Evolutionary conservation across 768 basidiomycete species (phyloP), one percentile per base, ranked within the genome.

Genomic region (Suillus luteus): DNA sequence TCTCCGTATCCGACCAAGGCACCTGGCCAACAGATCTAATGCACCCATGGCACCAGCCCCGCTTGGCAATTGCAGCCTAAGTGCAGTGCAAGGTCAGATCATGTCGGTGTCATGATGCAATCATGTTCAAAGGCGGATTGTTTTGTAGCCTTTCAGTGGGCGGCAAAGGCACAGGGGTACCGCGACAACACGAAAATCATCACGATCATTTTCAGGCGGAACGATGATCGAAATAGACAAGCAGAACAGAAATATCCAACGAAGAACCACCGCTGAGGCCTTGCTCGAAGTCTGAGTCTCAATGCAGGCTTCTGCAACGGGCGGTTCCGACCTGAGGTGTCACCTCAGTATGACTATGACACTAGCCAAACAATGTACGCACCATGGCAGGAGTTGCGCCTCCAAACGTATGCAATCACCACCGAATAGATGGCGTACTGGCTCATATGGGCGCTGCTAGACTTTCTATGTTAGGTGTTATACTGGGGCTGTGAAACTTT

Each of bases 291-390:
- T 54, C 31, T 37, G 5, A 35, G 52, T 12, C 24, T 41, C 24
- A 12, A 58, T 57, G 2, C 17, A 27, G 11, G 55, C 22, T 57
- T 57, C 37, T 8, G 37, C n/a, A 3, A 24, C 55, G 55, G 38
- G 10, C 2, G 27, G 57, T 58, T 41, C 57, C 38, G 57, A 41
- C 5, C 57, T 41, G 57, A 58, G 57, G 27, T 41, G 11, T 58
- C 40, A 27, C 40, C 57, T 58, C 40, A 58, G 57, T 15, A 41
- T 27, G 41, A 58, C 24, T 1, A 58, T 41, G 38, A 24, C 11
- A 31, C 24, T 8, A 58, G 40, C 57, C 57, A 27, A 41, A 40
- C 15, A 58, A 19, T 41, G 40, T 40, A 58, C 57, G 9, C 35
- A 58, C 57, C 22, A 38, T 57, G 19, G 37, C 24, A 27, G 19